Base-by-base conservation (phyloP, 306 rosid genomes). In the Heteromeles arbutifolia region DNA sequence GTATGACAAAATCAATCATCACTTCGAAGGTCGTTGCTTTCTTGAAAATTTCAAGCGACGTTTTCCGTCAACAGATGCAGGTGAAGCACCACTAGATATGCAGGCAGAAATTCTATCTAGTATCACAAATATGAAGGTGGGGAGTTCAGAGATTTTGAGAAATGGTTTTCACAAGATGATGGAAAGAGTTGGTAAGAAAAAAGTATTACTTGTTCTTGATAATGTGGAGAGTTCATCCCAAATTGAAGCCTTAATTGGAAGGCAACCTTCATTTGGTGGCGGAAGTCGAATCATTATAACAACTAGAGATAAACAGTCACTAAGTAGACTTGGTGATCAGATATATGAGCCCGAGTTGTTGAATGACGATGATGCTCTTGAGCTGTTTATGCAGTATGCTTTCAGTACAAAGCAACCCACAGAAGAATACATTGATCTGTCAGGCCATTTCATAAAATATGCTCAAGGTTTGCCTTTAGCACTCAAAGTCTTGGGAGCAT, bases 281-380 rank as follows among this genome's bases (percentile, higher is more conserved):
- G 79, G 78, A 61, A 80, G 83, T 26, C 70, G 83, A 62, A 44
- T 80, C 57, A 75, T 80, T 8, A 65, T 80, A 26, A 80, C 83
- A 25, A 80, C 83, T 1, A 50, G 80, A 75, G 63, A 80, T 2
- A 66, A 24, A 65, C 67, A 64, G 18, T 19, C 74, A 17, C 67
- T 69, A 26, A 41, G 76, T 0, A 69, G 69, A 25, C n/a, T 29
- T 9, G 65, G 48, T 13, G 73, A 67, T 39, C 12, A 34, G 8
- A 34, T 34, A 6, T 34, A 34, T 34, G 39, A 34, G 39, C 39
- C 39, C 9, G 39, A 34, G 39, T 6, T 34, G 39, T 34, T 34
- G 7, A 34, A 34, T 7, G 39, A 34, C 9, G 0, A 34, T 6
- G 39, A 34, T 7, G 39, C 39, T 1, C 2, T 34, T 2, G 2